Percentiles rank a stretch among this genome's conserved stretches.
phyloP scores from a whole-genome alignment of 306 rosid genomes.

The Fragaria iinumae region DNA sequence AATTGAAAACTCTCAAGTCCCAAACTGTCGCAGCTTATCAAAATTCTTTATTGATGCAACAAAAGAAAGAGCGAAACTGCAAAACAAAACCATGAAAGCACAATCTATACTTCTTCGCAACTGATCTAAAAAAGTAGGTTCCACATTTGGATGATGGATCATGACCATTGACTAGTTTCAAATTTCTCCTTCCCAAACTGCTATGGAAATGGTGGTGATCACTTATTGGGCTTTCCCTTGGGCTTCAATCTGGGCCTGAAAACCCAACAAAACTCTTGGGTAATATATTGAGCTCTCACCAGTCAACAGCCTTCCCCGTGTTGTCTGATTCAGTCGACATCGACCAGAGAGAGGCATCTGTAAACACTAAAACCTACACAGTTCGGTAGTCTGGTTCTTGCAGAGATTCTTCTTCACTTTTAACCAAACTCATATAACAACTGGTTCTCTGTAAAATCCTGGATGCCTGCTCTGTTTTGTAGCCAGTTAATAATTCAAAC shows the following conservation, averaged over 20 bases:
- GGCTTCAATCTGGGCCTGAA: neutral
- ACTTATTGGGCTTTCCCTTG: neutral
- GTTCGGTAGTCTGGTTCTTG: neutral
- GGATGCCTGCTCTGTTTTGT: neutral
- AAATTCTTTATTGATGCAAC: too few relatives aligned
- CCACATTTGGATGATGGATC: neutral
- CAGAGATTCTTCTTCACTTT: slow-evolving; percentile 10
- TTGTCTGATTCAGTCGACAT: neutral
- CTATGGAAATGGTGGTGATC: neutral
- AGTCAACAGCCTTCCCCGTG: neutral
- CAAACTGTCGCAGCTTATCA: too few relatives aligned
- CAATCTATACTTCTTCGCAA: too few relatives aligned
- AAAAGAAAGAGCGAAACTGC: too few relatives aligned
- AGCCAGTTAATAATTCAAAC: neutral
- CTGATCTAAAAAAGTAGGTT: too few relatives aligned
- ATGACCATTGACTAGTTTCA: neutral
- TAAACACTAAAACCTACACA: neutral
- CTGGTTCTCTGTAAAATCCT: neutral
- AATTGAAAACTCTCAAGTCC: too few relatives aligned
- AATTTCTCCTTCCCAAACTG: neutral
- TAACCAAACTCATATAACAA: slow-evolving; percentile 5
- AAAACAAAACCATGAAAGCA: too few relatives aligned
- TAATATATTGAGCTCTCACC: neutral
- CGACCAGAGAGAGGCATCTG: neutral
- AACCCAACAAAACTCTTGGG: neutral